phyloP scores from a whole-genome alignment of 176 grass and related monocot species.

The Oryza officinalis region DNA sequence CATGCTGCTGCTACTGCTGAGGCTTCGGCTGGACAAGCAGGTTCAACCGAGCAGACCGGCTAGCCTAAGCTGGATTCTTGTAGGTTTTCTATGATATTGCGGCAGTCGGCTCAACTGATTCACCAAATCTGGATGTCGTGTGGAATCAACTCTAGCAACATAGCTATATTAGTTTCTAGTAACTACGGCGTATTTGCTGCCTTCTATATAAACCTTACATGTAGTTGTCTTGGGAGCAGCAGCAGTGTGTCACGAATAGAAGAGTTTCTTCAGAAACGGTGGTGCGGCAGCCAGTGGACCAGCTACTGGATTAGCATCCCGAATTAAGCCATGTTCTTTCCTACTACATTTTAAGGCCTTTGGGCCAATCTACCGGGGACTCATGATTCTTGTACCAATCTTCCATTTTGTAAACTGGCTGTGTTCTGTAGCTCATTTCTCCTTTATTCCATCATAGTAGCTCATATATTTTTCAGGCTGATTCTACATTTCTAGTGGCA shows the following conservation, averaged over 20 bases:
- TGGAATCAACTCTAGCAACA: constrained; percentile 40
- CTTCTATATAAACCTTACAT: constrained; percentile 18
- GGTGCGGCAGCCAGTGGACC: neutral
- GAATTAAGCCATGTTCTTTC: constrained; percentile 39
- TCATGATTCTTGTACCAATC: constrained; percentile 41
- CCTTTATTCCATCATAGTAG: neutral
- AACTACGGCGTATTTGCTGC: constrained; percentile 19
- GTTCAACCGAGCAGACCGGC: constrained; percentile 22
- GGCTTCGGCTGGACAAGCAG: constrained; percentile 24
- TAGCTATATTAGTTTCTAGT: constrained; percentile 33
- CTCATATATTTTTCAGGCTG: constrained; percentile 2
- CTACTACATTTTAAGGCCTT: constrained; percentile 14
- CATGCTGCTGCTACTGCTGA: neutral
- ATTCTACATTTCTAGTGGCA: neutral
- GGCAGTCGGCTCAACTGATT: constrained; percentile 33
- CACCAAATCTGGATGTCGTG: constrained; percentile 29
- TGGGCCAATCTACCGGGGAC: constrained; percentile 7
- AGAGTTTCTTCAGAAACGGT: neutral
- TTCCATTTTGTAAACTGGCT: constrained; percentile 44
- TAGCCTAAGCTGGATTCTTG: constrained; percentile 8
- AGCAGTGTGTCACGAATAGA: constrained; percentile 24
- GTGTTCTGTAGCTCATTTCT: constrained; percentile 38
- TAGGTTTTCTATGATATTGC: constrained; percentile 38
- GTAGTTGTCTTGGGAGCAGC: constrained; percentile 25
- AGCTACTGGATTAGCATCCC: constrained; percentile 3